These are phyloP conservation scores for Leishmania aethiopica DNA, from an alignment of 208 protist genomes.

Conservation along the genomic window DNA sequence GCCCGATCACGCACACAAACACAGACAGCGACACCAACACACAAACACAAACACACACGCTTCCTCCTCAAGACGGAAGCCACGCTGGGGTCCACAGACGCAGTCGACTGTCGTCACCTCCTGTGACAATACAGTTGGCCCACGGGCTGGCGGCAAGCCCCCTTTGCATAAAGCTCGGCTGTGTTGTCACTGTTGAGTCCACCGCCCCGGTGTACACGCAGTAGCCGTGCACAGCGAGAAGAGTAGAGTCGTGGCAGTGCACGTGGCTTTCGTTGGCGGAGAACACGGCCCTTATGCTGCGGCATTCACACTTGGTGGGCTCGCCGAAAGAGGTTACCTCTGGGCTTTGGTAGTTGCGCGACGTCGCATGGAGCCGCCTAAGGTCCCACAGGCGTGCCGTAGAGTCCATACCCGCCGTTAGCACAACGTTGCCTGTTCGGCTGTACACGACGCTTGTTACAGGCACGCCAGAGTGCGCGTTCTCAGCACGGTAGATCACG, in stretches of 20 bases:
- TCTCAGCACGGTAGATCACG: conserved; percentile 49
- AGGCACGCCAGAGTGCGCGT: conserved; percentile 72
- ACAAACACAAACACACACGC: background rate
- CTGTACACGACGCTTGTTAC: conserved; percentile 86
- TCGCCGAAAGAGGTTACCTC: conserved; percentile 82
- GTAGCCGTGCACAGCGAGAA: conserved; percentile 67
- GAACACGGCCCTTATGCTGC: conserved; percentile 78
- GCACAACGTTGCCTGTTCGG: conserved; percentile 74
- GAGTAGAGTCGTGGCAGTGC: conserved; percentile 58
- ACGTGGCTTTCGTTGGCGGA: conserved; percentile 79
- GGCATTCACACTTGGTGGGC: conserved; percentile 68
- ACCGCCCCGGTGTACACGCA: conserved; percentile 74
- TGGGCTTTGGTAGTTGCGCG: conserved; percentile 28
- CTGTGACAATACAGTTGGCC: conserved; percentile 62
- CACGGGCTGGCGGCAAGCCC: conserved; percentile 59
- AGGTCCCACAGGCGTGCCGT: conserved; percentile 84
- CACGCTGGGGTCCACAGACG: conserved; percentile 83
- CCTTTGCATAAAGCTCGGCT: conserved; percentile 68
- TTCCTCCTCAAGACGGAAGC: conserved; percentile 30
- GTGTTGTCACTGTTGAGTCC: conserved; percentile 52
- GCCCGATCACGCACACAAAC: background rate
- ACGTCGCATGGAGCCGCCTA: conserved; percentile 32
- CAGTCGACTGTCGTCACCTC: conserved; percentile 83
- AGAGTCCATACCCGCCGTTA: conserved; percentile 88
- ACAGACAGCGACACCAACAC: too few species aligned